A percentile compares a stretch with the other conserved stretches of the same genome.
Evolutionary conservation across 208 protist species (phyloP).

Genomic region (Wallacemonas sp.): DNA sequence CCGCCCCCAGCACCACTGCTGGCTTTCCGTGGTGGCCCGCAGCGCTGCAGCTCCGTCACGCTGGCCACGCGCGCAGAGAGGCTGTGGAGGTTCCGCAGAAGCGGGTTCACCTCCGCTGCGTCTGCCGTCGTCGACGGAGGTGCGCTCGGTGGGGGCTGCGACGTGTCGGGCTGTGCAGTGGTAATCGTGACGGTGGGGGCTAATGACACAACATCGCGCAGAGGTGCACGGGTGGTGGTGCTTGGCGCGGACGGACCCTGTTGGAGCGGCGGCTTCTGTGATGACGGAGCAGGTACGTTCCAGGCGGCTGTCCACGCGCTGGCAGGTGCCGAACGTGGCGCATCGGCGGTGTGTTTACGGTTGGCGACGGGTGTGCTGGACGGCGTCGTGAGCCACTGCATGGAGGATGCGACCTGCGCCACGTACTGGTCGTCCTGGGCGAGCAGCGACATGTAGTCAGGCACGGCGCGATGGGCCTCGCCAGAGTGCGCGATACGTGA

Average conservation of each 20-base stretch:
- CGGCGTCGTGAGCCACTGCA: conserved; percentile 3
- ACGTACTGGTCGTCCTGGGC: conserved; percentile 10
- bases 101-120: background rate
- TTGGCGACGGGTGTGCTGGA: background rate
- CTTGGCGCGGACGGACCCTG: too few species aligned
- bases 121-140: too few species aligned
- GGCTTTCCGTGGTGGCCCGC: conserved; percentile 24
- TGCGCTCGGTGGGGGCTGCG: too few species aligned
- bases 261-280: too few species aligned
- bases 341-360: background rate
- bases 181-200: too few species aligned
- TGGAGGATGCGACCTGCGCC: background rate
- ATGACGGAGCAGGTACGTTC: too few species aligned
- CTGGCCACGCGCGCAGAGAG: conserved; percentile 50
- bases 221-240: too few species aligned
- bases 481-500: background rate
- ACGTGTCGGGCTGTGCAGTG: background rate
- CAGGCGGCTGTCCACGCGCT: conserved; percentile 8
- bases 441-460: background rate
- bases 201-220: too few species aligned
- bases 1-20: conserved; percentile 16
- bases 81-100: conserved; percentile 36
- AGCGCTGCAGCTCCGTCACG: conserved; percentile 35
- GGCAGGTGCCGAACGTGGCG: background rate
- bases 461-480: background rate